Conservation (phyloP, 225 moss, liverwort and hornwort genomes). For the Polytrichum commune region DNA sequence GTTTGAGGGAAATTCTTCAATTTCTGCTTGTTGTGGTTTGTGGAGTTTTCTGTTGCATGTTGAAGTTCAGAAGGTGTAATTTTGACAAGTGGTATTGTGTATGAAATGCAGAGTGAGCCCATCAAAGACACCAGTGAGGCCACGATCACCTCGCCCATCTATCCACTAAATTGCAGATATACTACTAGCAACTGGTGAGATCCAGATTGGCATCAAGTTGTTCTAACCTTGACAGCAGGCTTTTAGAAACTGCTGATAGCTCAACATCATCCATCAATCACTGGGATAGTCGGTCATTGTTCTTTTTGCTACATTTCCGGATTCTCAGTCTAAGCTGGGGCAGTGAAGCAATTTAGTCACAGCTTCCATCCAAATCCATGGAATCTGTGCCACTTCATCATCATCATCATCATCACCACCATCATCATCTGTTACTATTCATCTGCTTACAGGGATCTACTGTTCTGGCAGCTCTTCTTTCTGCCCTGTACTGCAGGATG, state of each 20-base stretch:
- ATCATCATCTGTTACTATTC: constrained; percentile 33
- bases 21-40: no score
- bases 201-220: constrained; percentile 3
- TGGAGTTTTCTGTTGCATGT: no score
- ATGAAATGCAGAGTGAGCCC: constrained; percentile 81
- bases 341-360: constrained; percentile 36
- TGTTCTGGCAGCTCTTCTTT: constrained; percentile 18
- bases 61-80: background rate
- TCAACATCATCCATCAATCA: background rate
- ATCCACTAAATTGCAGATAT: constrained; percentile 47
- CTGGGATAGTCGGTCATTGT: constrained; percentile 7
- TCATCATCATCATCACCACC: background rate
- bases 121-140: constrained; percentile 98
- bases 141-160: constrained; percentile 82
- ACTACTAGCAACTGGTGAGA: constrained; percentile 2
- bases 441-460: constrained; percentile 62
- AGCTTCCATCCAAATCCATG: constrained; percentile 1
- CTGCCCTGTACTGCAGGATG: background rate
- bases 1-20: no score
- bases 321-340: constrained; percentile 36
- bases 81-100: background rate
- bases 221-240: constrained; percentile 18
- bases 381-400: constrained; percentile 7
- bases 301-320: constrained; percentile 19
- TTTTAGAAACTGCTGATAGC: constrained; percentile 22